phyloP scores from a whole-genome alignment of 371 early-diverging fungal genomes.

The Coemansia sp. region DNA sequence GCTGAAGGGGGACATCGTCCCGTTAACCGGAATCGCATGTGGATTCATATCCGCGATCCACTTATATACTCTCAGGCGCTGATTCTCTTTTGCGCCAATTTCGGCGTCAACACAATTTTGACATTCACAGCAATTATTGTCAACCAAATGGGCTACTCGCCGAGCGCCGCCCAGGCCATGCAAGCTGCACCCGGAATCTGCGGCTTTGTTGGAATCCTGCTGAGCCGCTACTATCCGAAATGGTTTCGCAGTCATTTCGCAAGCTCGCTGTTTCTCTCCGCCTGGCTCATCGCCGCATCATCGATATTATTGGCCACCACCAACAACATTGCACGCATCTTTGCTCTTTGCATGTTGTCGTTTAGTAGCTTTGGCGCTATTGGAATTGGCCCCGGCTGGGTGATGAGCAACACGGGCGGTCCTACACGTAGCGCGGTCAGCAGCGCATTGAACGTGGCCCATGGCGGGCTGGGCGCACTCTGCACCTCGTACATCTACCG shows the following conservation, averaged over 20 bases:
- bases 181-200: no score
- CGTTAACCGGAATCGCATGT: no score
- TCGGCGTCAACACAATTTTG: no score
- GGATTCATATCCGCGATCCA: no score
- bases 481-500: slow-evolving; percentile 67
- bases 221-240: slow-evolving; percentile 3
- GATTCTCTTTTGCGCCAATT: no score
- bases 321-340: slow-evolving; percentile 44
- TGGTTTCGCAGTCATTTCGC: slow-evolving; percentile 34
- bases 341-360: slow-evolving; percentile 40
- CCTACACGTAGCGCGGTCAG: slow-evolving; percentile 38
- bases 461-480: slow-evolving; percentile 67
- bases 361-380: slow-evolving; percentile 40
- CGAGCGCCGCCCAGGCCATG: no score
- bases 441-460: slow-evolving; percentile 45
- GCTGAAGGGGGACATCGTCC: no score
- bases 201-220: no score
- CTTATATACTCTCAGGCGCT: no score
- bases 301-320: slow-evolving; percentile 34
- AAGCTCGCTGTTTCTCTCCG: slow-evolving; percentile 32
- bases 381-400: slow-evolving; percentile 44
- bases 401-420: slow-evolving; percentile 48
- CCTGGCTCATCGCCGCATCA: slow-evolving; percentile 27
- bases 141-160: no score
- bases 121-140: no score